Evolutionary conservation across 441 rosid species (phyloP).

Genomic region (Euphorbia celastroides): DNA sequence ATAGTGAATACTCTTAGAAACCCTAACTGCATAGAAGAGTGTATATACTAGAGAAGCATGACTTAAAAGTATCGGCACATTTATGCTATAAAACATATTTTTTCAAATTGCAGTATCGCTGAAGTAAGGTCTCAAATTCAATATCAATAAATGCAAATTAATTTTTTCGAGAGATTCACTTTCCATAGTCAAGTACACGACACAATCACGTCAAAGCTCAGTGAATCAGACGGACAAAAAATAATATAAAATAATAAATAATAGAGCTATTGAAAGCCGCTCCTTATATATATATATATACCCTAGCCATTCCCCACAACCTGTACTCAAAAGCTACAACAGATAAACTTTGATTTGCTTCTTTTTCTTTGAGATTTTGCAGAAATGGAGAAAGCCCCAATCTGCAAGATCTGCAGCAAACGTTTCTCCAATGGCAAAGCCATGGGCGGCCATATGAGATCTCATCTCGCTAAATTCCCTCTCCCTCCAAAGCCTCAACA

Average conservation of each 20-base stretch:
- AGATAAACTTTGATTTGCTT: neutral
- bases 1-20: too few species aligned
- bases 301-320: conserved; percentile 7
- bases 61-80: too few species aligned
- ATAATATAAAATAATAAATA: neutral
- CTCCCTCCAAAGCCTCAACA: conserved; percentile 26
- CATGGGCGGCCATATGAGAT: conserved; percentile 75
- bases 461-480: conserved; percentile 44
- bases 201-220: too few species aligned
- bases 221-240: too few species aligned
- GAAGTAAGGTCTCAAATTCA: too few species aligned
- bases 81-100: too few species aligned
- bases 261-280: neutral
- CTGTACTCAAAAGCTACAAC: neutral
- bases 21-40: too few species aligned
- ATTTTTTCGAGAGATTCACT: too few species aligned
- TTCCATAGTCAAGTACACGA: too few species aligned
- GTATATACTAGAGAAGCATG: too few species aligned
- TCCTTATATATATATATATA: neutral
- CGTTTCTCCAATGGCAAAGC: conserved; percentile 58
- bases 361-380: neutral
- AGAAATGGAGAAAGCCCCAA: conserved; percentile 26
- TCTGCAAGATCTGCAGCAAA: conserved; percentile 54
- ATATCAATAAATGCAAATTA: too few species aligned
- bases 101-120: too few species aligned